phyloP scores from a whole-genome alignment of 345 rosid species.

The Erysimum cheiranthoides region DNA sequence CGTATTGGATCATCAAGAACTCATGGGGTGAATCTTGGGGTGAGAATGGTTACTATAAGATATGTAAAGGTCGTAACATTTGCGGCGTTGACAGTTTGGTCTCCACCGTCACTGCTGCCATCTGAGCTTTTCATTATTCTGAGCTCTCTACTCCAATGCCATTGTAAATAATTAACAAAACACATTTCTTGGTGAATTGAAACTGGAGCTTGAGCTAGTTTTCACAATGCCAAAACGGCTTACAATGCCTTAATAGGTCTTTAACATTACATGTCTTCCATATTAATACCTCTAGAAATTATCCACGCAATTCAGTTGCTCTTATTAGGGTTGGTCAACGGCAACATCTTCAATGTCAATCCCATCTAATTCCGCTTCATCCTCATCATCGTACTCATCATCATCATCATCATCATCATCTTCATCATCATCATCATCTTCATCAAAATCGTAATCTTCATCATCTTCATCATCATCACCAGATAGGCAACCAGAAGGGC shows the following conservation, averaged over 20 bases:
- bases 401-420: neutral
- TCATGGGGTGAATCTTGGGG: slow-evolving; percentile 94
- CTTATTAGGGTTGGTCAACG: neutral
- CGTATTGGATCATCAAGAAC: slow-evolving; percentile 90
- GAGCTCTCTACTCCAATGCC: neutral
- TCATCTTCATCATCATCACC: neutral
- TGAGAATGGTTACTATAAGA: slow-evolving; percentile 76
- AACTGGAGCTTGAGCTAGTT: neutral
- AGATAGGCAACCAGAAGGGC: slow-evolving; percentile 32
- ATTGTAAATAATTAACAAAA: slow-evolving; percentile 6
- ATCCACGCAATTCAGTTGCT: neutral
- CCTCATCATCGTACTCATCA: no score
- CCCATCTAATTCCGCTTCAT: neutral
- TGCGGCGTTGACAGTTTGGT: slow-evolving; percentile 92
- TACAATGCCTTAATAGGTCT: neutral
- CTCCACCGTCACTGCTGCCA: slow-evolving; percentile 76
- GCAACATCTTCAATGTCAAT: neutral
- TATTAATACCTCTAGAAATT: neutral
- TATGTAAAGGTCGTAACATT: slow-evolving; percentile 76
- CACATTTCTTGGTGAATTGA: neutral
- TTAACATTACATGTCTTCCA: neutral
- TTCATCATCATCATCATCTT: neutral
- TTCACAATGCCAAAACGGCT: neutral
- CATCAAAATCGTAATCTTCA: neutral
- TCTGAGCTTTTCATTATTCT: neutral